Evolutionary conservation across 306 rosid genomes (phyloP).

Genomic region (Cucurbita maxima): DNA sequence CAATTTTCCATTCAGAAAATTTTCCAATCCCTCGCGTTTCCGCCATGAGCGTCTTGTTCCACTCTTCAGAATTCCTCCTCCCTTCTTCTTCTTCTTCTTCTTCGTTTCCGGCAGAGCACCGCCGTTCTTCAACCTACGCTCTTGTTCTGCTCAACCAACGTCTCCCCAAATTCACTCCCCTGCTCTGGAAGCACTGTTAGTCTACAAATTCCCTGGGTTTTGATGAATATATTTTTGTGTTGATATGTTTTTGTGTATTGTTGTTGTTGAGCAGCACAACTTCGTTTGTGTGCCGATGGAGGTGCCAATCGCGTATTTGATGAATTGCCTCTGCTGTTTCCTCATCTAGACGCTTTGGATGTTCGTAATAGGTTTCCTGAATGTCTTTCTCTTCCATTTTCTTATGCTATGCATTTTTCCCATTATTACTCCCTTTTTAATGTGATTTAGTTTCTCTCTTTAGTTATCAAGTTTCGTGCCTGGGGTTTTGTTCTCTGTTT

Average conservation of each 20-base stretch:
- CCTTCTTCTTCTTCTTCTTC: constrained; percentile 20
- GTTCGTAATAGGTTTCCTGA: constrained; percentile 45
- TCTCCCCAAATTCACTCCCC: constrained; percentile 65
- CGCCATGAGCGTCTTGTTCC: constrained; percentile 40
- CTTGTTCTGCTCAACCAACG: constrained; percentile 68
- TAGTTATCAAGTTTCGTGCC: background rate
- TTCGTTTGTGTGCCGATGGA: constrained; percentile 84
- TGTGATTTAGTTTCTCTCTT: background rate
- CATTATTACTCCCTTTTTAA: background rate
- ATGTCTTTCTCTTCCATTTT: background rate
- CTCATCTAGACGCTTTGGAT: constrained; percentile 30
- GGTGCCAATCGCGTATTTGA: constrained; percentile 82
- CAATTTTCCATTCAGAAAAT: background rate
- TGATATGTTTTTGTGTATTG: constrained; percentile 1
- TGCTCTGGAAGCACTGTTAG: constrained; percentile 81
- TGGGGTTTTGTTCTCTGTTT: background rate
- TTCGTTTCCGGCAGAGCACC: constrained; percentile 4
- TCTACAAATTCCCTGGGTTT: background rate
- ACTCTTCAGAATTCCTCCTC: constrained; percentile 59
- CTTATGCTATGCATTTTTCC: background rate
- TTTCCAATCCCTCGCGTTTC: background rate
- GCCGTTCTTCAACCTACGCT: constrained; percentile 25
- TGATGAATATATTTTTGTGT: background rate
- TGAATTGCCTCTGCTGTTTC: constrained; percentile 67
- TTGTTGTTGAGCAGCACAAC: constrained; percentile 41